Evolutionary conservation across 2,329 filamentous ascomycete species (phyloP).

Genomic region (Fusarium miscanthi): DNA sequence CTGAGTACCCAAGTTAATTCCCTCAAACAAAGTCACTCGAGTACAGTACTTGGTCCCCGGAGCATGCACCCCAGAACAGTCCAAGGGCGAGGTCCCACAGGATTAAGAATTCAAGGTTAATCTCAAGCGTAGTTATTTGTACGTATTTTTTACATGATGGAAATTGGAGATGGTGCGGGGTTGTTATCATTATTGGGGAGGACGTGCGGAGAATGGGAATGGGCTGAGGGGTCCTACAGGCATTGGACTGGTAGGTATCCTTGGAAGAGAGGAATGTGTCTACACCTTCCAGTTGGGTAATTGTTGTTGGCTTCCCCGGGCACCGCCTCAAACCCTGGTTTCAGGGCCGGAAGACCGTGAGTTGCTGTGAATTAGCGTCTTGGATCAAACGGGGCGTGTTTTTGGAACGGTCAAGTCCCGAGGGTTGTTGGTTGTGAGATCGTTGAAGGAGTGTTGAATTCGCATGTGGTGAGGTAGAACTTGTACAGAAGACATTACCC

Average conservation of each 20-base stretch:
- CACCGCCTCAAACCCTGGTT: conserved; percentile 3
- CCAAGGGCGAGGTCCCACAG: conserved; percentile 1
- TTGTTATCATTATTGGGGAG: conserved; percentile 30
- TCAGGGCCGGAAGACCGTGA: neutral
- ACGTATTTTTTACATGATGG: conserved; percentile 43
- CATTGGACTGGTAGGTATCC: neutral
- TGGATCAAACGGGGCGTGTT: neutral
- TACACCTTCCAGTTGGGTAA: conserved; percentile 4
- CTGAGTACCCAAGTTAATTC: neutral
- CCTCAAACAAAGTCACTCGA: conserved; percentile 21
- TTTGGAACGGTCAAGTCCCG: conserved; percentile 8
- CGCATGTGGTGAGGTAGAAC: neutral
- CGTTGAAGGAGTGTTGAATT: neutral
- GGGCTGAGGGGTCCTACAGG: neutral
- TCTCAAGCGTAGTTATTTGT: conserved; percentile 31
- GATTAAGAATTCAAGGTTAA: conserved; percentile 25
- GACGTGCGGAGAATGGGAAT: conserved; percentile 28
- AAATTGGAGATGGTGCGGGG: conserved; percentile 40
- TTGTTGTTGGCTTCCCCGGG: neutral
- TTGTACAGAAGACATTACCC: neutral
- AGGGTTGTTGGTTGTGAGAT: neutral
- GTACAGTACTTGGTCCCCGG: conserved; percentile 32
- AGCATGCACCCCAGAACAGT: conserved; percentile 30
- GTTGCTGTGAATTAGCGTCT: neutral
- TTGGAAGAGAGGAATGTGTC: neutral